These are phyloP conservation scores for Artemisia argyi DNA, from an alignment of 129 eudicot species.

Conservation along the genomic window DNA sequence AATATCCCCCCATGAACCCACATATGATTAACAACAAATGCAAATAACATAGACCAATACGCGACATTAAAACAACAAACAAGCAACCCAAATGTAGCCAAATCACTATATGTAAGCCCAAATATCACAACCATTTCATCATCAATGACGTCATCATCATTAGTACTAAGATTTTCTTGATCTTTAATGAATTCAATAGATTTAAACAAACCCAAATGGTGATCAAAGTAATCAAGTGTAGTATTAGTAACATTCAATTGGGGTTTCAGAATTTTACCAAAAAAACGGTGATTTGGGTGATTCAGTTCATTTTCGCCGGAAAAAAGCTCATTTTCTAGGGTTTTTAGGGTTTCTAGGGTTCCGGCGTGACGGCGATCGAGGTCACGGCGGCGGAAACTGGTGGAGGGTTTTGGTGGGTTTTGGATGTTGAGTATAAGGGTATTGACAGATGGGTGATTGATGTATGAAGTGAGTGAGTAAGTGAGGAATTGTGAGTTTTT, in stretches of 20 bases:
- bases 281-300: background rate
- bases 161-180: background rate
- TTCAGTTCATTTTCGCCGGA: too few relatives aligned
- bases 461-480: conserved; percentile 51
- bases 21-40: conserved; percentile 56
- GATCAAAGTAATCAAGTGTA: conserved; percentile 26
- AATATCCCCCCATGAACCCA: conserved; percentile 73
- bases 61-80: conserved; percentile 50
- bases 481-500: conserved; percentile 51
- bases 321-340: background rate
- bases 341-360: background rate
- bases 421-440: conserved; percentile 60
- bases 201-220: conserved; percentile 37
- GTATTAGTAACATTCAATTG: conserved; percentile 31
- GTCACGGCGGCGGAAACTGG: background rate
- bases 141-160: conserved; percentile 21
- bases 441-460: conserved; percentile 51
- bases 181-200: conserved; percentile 18
- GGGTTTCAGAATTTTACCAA: background rate
- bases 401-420: conserved; percentile 28
- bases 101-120: conserved; percentile 52
- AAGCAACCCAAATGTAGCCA: conserved; percentile 50
- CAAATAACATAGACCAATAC: conserved; percentile 64
- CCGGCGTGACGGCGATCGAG: too few relatives aligned
- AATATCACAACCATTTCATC: conserved; percentile 44